phyloP scores from a whole-genome alignment of 2,329 filamentous ascomycete species.

The Aureobasidium melanogenum region DNA sequence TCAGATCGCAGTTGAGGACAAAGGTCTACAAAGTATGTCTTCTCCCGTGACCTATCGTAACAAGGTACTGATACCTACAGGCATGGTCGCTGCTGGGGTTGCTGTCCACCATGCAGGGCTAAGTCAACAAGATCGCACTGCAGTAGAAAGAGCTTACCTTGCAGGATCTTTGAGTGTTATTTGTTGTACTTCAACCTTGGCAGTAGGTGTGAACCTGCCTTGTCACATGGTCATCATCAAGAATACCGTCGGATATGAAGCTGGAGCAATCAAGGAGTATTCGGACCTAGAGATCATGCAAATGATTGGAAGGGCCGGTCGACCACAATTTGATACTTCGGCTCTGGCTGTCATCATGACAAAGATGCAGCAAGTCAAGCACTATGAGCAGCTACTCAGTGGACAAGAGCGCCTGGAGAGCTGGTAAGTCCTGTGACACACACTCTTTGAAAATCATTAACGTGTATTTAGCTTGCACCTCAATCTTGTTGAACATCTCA shows the following conservation, averaged over 20 bases:
- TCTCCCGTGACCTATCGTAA: constrained; percentile 14
- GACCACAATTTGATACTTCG: constrained; percentile 72
- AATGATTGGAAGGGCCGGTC: constrained; percentile 76
- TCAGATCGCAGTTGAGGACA: constrained; percentile 44
- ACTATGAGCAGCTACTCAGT: constrained; percentile 66
- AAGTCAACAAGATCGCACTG: constrained; percentile 51
- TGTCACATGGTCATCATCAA: constrained; percentile 79
- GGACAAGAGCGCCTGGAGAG: constrained; percentile 70
- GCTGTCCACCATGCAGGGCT: constrained; percentile 79
- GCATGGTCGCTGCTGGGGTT: constrained; percentile 50
- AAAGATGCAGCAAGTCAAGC: constrained; percentile 50
- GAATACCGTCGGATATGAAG: constrained; percentile 59
- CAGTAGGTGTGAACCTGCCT: constrained; percentile 75
- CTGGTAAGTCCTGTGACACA: constrained; percentile 30
- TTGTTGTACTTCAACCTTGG: constrained; percentile 78
- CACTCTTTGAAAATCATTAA: not conserved
- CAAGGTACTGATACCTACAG: constrained; percentile 20
- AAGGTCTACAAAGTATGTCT: constrained; percentile 49
- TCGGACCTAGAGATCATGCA: constrained; percentile 82
- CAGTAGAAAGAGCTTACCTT: constrained; percentile 60
- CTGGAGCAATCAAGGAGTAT: constrained; percentile 51
- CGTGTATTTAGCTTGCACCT: constrained; percentile 51
- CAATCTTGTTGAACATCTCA: constrained; percentile 74
- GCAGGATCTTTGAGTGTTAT: constrained; percentile 68
- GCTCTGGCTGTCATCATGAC: constrained; percentile 77